Base-by-base conservation (phyloP, 768 basidiomycete genomes). In the Podaxis sp. region DNA sequence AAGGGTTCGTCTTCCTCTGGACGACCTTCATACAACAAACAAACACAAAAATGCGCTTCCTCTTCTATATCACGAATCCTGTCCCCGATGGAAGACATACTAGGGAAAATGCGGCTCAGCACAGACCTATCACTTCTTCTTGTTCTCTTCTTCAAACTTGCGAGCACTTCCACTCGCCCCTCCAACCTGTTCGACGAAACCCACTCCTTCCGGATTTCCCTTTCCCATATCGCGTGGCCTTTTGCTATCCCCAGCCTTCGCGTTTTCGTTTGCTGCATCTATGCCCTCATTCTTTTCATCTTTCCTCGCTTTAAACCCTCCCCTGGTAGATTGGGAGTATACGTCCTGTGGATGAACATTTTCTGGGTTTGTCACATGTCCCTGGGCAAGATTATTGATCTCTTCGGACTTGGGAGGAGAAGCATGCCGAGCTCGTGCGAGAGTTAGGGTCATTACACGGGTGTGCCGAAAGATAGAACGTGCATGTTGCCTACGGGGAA, bases 131-230 rank as follows among this genome's bases (percentile, higher is more conserved):
- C 27, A 50, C 44, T 50, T 38, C 35, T 10, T 14, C n/a, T 46
- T 35, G 5, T 57, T 32, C 57, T 59, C 57, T 25, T 62, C 53
- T 25, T 68, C 67, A 44, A 68, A 66, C 32, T 62, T 55, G 32
- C 61, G 37, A 2, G 67, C 67, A 32, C 23, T 67, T 2, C 52
- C 67, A 48, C 61, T 60, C 4, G 66, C 62, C 46, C 69, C 67
- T 1, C 69, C 67, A 48, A 68, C 67, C 48, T 70, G 69, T 38
- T 70, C 67, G 13, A 65, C 65, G 57, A 70, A 66, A 3, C 69
- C 69, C 38, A 70, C 50, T 3, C 63, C 62, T 36, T 70, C 69
- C 1, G 64, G 65, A 55, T 70, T 70, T 10, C 69, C 69, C 23
- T 37, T 61, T 18, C 66, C 66, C 3, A 48, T 58, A 21, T 63